These are phyloP conservation scores for Eutrema japonicum DNA, from an alignment of 345 rosid species.

Conservation along the genomic window DNA sequence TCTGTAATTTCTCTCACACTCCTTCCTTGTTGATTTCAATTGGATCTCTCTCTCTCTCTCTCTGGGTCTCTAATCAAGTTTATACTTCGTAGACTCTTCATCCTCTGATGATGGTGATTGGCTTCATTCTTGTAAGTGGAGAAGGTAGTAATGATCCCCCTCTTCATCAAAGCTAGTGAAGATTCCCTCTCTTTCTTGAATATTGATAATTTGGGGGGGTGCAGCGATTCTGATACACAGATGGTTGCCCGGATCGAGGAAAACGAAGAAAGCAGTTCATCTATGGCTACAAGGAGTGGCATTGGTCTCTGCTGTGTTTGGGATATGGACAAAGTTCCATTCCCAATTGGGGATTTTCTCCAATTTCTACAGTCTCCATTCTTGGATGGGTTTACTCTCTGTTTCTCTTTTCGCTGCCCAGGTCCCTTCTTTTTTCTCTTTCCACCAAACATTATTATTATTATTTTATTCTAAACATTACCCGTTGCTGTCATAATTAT, in stretches of 20 bases:
- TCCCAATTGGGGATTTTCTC: slow-evolving; percentile 64
- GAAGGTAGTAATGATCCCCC: slow-evolving; percentile 60
- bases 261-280: slow-evolving; percentile 81
- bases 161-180: neutral
- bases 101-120: slow-evolving; percentile 91
- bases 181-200: neutral
- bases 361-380: slow-evolving; percentile 90
- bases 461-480: neutral
- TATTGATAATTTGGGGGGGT: slow-evolving; percentile 7
- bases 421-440: slow-evolving; percentile 45
- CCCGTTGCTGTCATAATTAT: slow-evolving; percentile 23
- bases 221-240: slow-evolving; percentile 87
- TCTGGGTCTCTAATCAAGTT: neutral
- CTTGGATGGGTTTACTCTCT: slow-evolving; percentile 97
- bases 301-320: slow-evolving; percentile 77
- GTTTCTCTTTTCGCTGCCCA: slow-evolving; percentile 82
- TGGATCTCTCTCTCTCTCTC: slow-evolving; percentile 9
- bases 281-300: slow-evolving; percentile 88
- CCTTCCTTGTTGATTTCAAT: slow-evolving; percentile 3
- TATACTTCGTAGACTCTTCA: slow-evolving; percentile 56
- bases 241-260: slow-evolving; percentile 93
- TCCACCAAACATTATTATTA: slow-evolving; percentile 29
- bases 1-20: slow-evolving; percentile 50
- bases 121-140: slow-evolving; percentile 87
- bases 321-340: slow-evolving; percentile 90